Base-by-base conservation (phyloP, 2,329 filamentous ascomycete genomes). In the Chaetomium sp. region DNA sequence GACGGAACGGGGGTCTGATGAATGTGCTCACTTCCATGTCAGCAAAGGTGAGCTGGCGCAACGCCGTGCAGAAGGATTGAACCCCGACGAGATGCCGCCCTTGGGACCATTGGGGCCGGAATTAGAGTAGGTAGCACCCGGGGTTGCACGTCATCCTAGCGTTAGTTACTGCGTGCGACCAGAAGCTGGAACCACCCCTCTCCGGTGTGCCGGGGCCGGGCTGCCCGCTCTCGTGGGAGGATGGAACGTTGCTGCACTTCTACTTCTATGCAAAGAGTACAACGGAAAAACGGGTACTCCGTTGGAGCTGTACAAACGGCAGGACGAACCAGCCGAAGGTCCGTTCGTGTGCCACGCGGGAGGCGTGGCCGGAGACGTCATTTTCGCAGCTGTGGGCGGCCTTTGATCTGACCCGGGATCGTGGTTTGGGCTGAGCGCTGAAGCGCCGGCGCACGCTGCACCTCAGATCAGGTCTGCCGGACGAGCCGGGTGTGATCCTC, bases 391-490 rank as follows among this genome's bases (percentile, higher is more conserved):
- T 27, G 58, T 21, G 57, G 47, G 49, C 31, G 21, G 25, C 61
- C 56, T 54, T 47, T 58, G 53, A 66, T 64, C 64, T 65, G 65
- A 67, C 67, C 64, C 68, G 65, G 60, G 51, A 66, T 60, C 51
- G 65, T 57, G 65, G 67, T 63, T 67, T 65, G 58, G 65, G 60
- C 65, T 67, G 63, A 58, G 23, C 12, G 62, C 55, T 67, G 61
- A 54, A 23, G n/a, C n/a, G 51, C 23, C 58, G 47, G 47, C 57
- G 35, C 35, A 57, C 16, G 57, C 57, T 59, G 29, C 57, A 51
- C n/a, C 47, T 35, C 29, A 60, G 57, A 59, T 58, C 56, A 49
- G 42, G 42, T 25, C 45, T 59, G 33, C 66, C 63, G 66, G 64
- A 49, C 29, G 47, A 65, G 54, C 63, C 62, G 57, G 23, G 29